Evolutionary conservation across 1,284 basidiomycete genomes (phyloP), one percentile per base, ranked within the genome.

Genomic region (Irpex sp.): DNA sequence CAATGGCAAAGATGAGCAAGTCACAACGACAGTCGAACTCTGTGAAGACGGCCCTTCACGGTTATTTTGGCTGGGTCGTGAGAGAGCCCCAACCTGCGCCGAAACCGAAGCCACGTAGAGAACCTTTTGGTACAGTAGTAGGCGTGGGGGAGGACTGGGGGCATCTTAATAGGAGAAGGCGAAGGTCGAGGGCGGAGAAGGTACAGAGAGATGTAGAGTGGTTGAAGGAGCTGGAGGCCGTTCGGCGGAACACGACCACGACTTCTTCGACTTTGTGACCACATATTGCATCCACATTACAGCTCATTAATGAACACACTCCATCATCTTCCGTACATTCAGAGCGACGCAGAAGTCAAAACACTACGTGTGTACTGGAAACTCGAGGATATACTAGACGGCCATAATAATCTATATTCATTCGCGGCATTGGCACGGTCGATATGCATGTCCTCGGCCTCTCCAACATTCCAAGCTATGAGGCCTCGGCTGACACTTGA

Each of bases 111-210:
- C 60, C 63, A 60, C 57, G 67, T 62, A 52, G 72, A 65, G 52
- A 59, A 21, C 60, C 72, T 4, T 76, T 78, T 58, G 80, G 79
- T 4, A 69, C 66, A 19, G 80, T 81, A 38, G 81, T 86, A 2
- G 85, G 82, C 2, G 79, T 82, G 1, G 82, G 79, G 2, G 80
- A 79, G 63, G 85, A 89, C 65, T 80, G 78, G 73, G 76, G 77
- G 5, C 85, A 89, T 70, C 72, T 89, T 63, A 89, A 81, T 73
- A 81, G 76, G 66, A 76, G 85, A 62, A 74, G 86, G 67, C 78
- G 77, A 63, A 73, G 77, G 21, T 77, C 81, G 44, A 73, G 74
- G 63, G 66, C 68, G 60, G 72, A 67, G 48, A 77, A 73, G 65
- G 70, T 76, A 0, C 67, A 66, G 55, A 70, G 74, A 59, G 77